Evolutionary conservation across 495 filamentous ascomycete genomes (phyloP), one percentile per base, ranked within the genome.

Genomic region (Penicillium coprophilum): DNA sequence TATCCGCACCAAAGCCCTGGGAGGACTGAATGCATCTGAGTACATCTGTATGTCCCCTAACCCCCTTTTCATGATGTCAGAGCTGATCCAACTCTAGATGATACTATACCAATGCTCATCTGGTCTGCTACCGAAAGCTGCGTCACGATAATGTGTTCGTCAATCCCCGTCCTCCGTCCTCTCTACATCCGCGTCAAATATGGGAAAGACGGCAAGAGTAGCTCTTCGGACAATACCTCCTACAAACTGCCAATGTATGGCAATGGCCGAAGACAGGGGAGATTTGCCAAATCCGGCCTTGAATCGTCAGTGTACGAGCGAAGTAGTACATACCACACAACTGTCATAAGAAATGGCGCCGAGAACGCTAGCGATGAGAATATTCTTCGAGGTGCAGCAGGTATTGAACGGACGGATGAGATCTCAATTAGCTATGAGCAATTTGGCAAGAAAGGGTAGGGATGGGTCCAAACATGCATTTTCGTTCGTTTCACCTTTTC

Each of bases 61-160:
- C 3, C 27, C 9, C 7, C 7, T 17, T 46, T 4, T 19, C 24
- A 8, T 2, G 17, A 15, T 8, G 32, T 12, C 13, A 32, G 12
- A 20, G 19, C 52, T 55, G 12, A 30, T 21, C 48, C 12, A 23
- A 41, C 17, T 39, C 6, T 23, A 69, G 66, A 69, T 39, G 63
- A 66, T 34, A 69, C 66, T 0, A 61, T 66, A 1, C 59, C 60
- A 32, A 64, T 66, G 61, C 63, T 69, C 40, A 66, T 69, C 54
- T 69, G 66, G 66, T 66, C 66, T 3, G 58, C 61, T 10, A 64
- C 66, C 20, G 66, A 69, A 61, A 69, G 60, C 52, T 56, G 51
- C 49, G 59, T 60, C 19, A 69, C 63, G 2, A 64, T 69, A 12
- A 69, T 69, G 63, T 69, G 66, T 52, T 64, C 63, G 1, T 55